These are phyloP conservation scores for Verticillium zaregamsianum DNA, from an alignment of 2,329 filamentous ascomycete genomes.

Conservation along the genomic window DNA sequence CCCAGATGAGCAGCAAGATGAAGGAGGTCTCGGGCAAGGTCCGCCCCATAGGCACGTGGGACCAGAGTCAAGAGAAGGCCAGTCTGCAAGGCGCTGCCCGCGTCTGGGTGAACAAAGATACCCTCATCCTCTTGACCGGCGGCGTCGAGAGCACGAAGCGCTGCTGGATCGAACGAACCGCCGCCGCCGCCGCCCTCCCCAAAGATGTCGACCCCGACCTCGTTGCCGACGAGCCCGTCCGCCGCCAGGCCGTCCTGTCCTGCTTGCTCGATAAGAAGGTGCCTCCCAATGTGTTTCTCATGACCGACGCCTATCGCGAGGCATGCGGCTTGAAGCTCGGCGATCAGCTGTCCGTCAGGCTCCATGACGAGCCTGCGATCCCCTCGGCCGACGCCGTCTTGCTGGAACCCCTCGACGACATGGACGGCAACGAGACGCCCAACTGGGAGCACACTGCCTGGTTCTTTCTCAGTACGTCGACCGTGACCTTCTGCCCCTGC, in stretches of 20 bases:
- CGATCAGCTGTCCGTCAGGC: slow-evolving; percentile 57
- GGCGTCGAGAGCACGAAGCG: slow-evolving; percentile 36
- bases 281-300: slow-evolving; percentile 64
- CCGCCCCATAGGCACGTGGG: slow-evolving; percentile 31
- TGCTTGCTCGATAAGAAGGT: slow-evolving; percentile 55
- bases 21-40: slow-evolving; percentile 27
- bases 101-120: slow-evolving; percentile 43
- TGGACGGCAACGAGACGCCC: not conserved
- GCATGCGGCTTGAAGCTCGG: slow-evolving; percentile 68
- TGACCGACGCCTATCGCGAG: slow-evolving; percentile 70
- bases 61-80: slow-evolving; percentile 35
- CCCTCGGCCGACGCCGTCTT: slow-evolving; percentile 52
- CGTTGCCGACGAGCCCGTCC: slow-evolving; percentile 11
- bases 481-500: slow-evolving; percentile 1
- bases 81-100: slow-evolving; percentile 39
- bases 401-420: not conserved
- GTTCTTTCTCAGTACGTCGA: not conserved
- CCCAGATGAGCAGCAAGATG: slow-evolving; percentile 13
- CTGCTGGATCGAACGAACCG: slow-evolving; percentile 33
- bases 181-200: not conserved
- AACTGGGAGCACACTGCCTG: not conserved
- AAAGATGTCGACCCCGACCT: not conserved
- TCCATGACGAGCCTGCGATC: slow-evolving; percentile 48
- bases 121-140: slow-evolving; percentile 39
- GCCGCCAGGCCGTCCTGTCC: slow-evolving; percentile 46